Conservation (phyloP, 2,329 filamentous ascomycete genomes). For the Tothia fuscella region DNA sequence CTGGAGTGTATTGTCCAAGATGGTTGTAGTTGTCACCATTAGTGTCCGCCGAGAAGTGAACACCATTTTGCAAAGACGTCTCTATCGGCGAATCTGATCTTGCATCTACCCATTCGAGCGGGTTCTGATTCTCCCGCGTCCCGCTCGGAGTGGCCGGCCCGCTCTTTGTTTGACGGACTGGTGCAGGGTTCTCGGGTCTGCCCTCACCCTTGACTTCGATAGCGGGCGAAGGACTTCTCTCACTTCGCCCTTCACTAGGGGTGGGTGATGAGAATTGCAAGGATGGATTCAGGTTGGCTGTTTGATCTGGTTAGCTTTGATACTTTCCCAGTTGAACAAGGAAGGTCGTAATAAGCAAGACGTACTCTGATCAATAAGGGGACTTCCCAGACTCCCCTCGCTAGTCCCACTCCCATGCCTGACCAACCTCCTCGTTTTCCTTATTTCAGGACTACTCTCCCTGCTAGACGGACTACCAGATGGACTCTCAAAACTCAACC, state of each 20-base stretch:
- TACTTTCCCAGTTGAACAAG: no score
- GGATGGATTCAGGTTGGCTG: slow-evolving; percentile 3
- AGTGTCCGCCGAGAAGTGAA: not conserved
- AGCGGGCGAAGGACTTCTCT: not conserved
- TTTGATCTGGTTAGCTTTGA: no score
- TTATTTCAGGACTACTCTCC: slow-evolving; percentile 4
- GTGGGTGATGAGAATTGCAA: slow-evolving; percentile 8
- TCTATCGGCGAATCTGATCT: not conserved
- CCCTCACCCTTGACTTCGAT: no score
- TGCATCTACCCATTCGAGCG: not conserved
- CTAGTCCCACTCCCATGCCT: slow-evolving; percentile 1
- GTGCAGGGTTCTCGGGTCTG: slow-evolving; percentile 20
- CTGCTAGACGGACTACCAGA: slow-evolving; percentile 24
- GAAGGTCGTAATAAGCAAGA: no score
- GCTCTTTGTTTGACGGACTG: slow-evolving; percentile 29
- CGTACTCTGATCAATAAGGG: not conserved
- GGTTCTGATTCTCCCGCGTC: slow-evolving; percentile 17
- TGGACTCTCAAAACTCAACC: slow-evolving; percentile 21
- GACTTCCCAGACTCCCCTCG: slow-evolving; percentile 3
- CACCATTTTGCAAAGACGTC: not conserved
- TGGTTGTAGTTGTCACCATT: not conserved
- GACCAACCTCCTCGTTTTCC: slow-evolving; percentile 1
- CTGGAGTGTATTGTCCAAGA: no score
- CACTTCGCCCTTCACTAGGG: slow-evolving; percentile 5
- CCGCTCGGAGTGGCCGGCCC: slow-evolving; percentile 32